These are phyloP conservation scores for Rhizopus sp. DNA, from an alignment of 371 early-diverging fungal species.

Conservation along the genomic window DNA sequence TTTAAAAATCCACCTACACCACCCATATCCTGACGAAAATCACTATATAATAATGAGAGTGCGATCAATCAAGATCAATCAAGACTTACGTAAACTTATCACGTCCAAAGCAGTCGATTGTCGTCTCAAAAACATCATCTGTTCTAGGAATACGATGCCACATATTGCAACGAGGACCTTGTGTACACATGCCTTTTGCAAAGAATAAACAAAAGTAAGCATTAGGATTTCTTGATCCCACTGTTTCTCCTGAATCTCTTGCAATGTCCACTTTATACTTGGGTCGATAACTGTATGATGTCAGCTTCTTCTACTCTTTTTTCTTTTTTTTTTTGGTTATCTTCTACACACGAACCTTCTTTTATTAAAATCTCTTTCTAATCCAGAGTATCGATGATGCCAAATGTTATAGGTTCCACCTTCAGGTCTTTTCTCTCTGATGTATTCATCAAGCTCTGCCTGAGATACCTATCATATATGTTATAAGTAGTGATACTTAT, in stretches of 20 bases:
- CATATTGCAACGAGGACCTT: constrained; percentile 69
- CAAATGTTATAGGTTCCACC: constrained; percentile 78
- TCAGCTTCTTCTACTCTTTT: neutral
- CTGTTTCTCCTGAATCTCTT: constrained; percentile 76
- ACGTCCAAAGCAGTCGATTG: constrained; percentile 83
- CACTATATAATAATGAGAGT: constrained; percentile 30
- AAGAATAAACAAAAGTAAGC: constrained; percentile 83
- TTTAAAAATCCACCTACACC: constrained; percentile 85
- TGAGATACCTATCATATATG: constrained; percentile 35
- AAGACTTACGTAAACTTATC: constrained; percentile 59
- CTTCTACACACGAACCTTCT: constrained; percentile 31
- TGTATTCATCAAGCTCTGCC: constrained; percentile 44
- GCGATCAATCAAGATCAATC: neutral
- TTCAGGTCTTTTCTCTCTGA: constrained; percentile 44
- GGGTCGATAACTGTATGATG: constrained; percentile 51
- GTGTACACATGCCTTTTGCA: constrained; percentile 82
- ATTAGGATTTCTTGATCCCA: constrained; percentile 61
- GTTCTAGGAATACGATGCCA: constrained; percentile 77
- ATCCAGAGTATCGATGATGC: constrained; percentile 70
- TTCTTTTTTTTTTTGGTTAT: neutral
- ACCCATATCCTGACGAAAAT: constrained; percentile 86
- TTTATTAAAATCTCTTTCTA: constrained; percentile 48
- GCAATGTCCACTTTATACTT: constrained; percentile 65
- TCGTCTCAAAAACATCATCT: constrained; percentile 66
- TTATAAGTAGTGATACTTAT: neutral